Conservation (phyloP, 2,329 filamentous ascomycete species). For the Sordariomycetes sp. region DNA sequence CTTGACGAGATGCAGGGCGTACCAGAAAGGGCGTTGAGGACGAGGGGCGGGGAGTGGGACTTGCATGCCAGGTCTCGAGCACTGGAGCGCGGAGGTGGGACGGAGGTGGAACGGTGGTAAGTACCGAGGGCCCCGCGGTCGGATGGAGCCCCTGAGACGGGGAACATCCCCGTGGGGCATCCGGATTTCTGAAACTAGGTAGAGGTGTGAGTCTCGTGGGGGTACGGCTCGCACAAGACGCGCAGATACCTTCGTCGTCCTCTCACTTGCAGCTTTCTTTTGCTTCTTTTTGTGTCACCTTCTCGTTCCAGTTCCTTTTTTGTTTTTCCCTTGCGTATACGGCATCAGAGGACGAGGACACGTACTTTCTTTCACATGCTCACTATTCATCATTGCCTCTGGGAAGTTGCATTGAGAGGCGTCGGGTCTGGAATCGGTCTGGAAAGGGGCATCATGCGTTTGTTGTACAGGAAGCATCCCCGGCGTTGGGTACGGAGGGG, state of each 20-base stretch:
- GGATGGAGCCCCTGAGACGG: background rate
- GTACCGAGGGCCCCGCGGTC: background rate
- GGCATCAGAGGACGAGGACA: background rate
- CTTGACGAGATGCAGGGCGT: background rate
- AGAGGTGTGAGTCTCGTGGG: no score
- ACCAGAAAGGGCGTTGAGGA: background rate
- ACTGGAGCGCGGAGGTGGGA: background rate
- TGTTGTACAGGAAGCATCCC: background rate
- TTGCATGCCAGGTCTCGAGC: background rate
- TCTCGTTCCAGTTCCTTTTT: background rate
- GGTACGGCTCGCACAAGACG: background rate
- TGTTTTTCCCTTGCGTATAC: background rate
- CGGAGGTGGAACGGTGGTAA: background rate
- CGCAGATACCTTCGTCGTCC: background rate
- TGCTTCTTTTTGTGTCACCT: background rate
- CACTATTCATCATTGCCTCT: background rate
- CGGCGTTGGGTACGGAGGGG: background rate
- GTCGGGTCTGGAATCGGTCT: background rate
- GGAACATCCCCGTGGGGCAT: no score
- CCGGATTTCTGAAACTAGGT: no score
- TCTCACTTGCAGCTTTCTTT: background rate
- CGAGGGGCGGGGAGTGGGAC: background rate
- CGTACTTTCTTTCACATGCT: background rate
- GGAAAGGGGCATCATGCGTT: background rate
- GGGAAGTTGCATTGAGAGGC: background rate